Evolutionary conservation across 2,329 filamentous ascomycete species (phyloP).

Genomic region (Verticillium albo-atrum): DNA sequence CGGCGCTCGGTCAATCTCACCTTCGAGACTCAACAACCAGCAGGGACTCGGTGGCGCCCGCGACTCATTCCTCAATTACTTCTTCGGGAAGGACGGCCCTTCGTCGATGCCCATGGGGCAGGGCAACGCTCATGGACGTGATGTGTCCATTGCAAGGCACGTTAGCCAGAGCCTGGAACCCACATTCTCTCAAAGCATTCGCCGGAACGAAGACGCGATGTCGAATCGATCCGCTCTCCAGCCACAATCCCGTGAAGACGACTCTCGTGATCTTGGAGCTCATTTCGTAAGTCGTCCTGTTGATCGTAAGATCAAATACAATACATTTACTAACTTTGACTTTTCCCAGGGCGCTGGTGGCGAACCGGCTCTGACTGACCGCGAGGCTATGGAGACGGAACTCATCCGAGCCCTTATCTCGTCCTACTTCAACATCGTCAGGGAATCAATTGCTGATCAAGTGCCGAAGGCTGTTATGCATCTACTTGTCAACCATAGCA

Average conservation of each 20-base stretch:
- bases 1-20: conserved; percentile 57
- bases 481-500: conserved; percentile 94
- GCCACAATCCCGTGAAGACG: conserved; percentile 30
- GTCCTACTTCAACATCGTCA: conserved; percentile 98
- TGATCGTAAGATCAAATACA: neutral
- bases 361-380: conserved; percentile 87
- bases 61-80: conserved; percentile 97
- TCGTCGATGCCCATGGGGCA: conserved; percentile 31
- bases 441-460: conserved; percentile 97
- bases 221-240: conserved; percentile 46
- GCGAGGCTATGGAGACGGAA: conserved; percentile 95
- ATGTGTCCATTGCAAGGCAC: conserved; percentile 51
- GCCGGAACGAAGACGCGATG: conserved; percentile 60
- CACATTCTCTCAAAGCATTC: conserved; percentile 77
- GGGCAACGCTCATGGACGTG: conserved; percentile 33
- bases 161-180: conserved; percentile 76
- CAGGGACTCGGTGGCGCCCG: conserved; percentile 60
- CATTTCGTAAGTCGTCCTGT: conserved; percentile 51
- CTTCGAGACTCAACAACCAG: conserved; percentile 56
- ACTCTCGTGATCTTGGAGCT: conserved; percentile 40
- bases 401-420: conserved; percentile 94
- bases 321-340: conserved; percentile 14
- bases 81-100: conserved; percentile 91
- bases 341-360: conserved; percentile 48
- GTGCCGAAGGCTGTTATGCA: conserved; percentile 99